phyloP scores from a whole-genome alignment of 495 filamentous ascomycete species.

The Lineolata rhizophorae region DNA sequence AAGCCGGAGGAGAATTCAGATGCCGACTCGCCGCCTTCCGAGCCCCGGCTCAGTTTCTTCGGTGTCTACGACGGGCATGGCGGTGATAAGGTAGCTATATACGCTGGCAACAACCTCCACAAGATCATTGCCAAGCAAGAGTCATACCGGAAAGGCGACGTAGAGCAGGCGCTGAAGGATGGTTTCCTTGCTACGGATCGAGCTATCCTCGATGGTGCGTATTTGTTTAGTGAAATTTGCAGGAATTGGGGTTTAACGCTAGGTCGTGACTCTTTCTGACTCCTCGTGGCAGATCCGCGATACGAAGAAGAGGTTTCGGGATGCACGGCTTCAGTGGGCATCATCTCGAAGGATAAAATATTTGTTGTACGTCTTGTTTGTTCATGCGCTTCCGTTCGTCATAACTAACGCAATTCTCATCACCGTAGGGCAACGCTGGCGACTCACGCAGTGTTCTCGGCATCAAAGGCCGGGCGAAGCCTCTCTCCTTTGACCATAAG shows the following conservation, averaged over 20 bases:
- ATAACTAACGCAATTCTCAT: background rate
- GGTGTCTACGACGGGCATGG: constrained; percentile 97
- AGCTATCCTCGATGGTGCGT: constrained; percentile 78
- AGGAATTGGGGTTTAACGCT: background rate
- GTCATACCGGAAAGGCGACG: constrained; percentile 70
- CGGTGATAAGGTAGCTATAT: constrained; percentile 86
- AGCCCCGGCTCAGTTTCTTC: constrained; percentile 75
- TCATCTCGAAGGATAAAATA: constrained; percentile 79
- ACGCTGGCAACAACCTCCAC: constrained; percentile 81
- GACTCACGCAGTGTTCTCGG: constrained; percentile 88
- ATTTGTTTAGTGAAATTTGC: no score
- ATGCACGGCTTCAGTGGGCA: constrained; percentile 77
- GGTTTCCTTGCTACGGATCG: constrained; percentile 91
- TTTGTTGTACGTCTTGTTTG: constrained; percentile 69
- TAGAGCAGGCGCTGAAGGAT: constrained; percentile 92
- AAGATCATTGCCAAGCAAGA: constrained; percentile 88
- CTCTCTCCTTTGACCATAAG: constrained; percentile 94
- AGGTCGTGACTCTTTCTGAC: constrained; percentile 8
- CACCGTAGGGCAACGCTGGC: constrained; percentile 71
- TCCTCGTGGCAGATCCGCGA: constrained; percentile 54
- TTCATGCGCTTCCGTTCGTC: no score
- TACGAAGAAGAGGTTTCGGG: constrained; percentile 97
- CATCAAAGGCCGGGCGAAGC: constrained; percentile 89
- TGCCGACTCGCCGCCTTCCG: no score
- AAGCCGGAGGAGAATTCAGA: constrained; percentile 41